Evolutionary conservation across 2,329 filamentous ascomycete species (phyloP).

Genomic region (Dissoconium aciculare): DNA sequence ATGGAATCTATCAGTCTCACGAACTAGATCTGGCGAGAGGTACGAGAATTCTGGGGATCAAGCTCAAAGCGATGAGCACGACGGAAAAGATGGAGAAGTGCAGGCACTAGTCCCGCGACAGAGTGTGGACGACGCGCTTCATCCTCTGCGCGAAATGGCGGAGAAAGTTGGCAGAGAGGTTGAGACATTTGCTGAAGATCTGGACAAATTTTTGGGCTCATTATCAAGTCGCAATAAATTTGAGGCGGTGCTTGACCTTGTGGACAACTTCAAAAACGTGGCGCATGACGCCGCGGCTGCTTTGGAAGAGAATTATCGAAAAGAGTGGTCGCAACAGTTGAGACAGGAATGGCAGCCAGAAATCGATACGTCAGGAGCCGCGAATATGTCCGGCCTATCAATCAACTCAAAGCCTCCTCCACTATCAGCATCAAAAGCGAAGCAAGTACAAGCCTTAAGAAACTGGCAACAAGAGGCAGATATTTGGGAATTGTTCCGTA

Average conservation of each 20-base stretch:
- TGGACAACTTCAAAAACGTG: conserved; percentile 33
- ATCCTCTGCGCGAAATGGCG: conserved; percentile 48
- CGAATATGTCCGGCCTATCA: conserved; percentile 15
- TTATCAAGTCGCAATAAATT: conserved; percentile 34
- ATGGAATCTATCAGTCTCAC: no score
- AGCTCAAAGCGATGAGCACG: conserved; percentile 3
- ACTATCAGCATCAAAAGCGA: no score
- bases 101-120: neutral
- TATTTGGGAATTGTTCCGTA: conserved; percentile 74
- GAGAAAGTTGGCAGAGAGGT: conserved; percentile 65
- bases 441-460: conserved; percentile 37
- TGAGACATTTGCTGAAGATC: conserved; percentile 67
- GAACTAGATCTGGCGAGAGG: no score
- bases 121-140: conserved; percentile 10
- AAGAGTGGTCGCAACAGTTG: conserved; percentile 26
- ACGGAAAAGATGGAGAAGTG: neutral
- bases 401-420: no score
- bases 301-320: conserved; percentile 30
- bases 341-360: conserved; percentile 22
- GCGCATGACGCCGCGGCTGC: conserved; percentile 36
- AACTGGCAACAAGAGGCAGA: conserved; percentile 71
- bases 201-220: conserved; percentile 55
- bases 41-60: no score
- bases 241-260: conserved; percentile 48
- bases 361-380: conserved; percentile 11